Evolutionary conservation across 169 alveolate species (phyloP).

Genomic region (Cryptosporidium xiaoi): DNA sequence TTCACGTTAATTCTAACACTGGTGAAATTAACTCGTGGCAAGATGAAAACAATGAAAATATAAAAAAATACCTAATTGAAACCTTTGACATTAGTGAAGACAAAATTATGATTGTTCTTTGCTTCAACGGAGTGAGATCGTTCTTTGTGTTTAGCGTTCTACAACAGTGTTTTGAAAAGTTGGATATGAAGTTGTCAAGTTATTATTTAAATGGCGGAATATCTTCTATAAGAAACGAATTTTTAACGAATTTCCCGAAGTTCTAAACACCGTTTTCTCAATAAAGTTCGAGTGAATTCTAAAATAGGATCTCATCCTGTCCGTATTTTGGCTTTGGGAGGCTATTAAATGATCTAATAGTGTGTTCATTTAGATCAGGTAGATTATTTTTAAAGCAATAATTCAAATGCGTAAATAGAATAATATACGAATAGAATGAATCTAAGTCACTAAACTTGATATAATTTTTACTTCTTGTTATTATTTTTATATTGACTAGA

Average conservation of each 20-base stretch:
- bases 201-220: slow-evolving; percentile 65
- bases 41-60: neutral
- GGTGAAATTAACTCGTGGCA: slow-evolving; percentile 33
- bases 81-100: slow-evolving; percentile 6
- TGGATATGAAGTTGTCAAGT: slow-evolving; percentile 13
- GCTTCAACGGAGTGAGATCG: slow-evolving; percentile 63
- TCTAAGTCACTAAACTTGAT: neutral
- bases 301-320: neutral
- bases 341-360: slow-evolving; percentile 16
- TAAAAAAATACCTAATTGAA: neutral
- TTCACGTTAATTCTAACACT: slow-evolving; percentile 46
- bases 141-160: slow-evolving; percentile 23
- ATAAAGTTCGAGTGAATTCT: neutral
- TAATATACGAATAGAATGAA: slow-evolving; percentile 13
- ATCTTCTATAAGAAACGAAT: slow-evolving; percentile 26
- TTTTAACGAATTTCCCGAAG: slow-evolving; percentile 39
- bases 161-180: slow-evolving; percentile 57
- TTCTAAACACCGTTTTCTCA: neutral
- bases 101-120: slow-evolving; percentile 15
- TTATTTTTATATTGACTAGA: neutral
- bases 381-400: slow-evolving; percentile 2
- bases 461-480: neutral
- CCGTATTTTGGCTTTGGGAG: slow-evolving; percentile 17
- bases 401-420: slow-evolving; percentile 6
- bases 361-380: slow-evolving; percentile 7